Conservation (phyloP, 345 rosid species). For the Pseudoturritis turrita region DNA sequence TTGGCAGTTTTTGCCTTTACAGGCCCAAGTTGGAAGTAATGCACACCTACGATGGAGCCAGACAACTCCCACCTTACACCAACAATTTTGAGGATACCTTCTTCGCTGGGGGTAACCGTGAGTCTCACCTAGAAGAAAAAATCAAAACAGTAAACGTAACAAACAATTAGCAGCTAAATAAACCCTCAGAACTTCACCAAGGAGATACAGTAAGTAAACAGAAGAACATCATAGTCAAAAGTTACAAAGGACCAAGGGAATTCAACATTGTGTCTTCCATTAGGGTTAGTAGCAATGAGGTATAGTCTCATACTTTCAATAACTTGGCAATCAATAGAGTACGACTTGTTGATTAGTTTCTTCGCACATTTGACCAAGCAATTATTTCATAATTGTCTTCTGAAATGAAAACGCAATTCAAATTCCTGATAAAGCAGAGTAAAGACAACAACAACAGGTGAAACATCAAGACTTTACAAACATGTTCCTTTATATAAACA, state of each 20-base stretch:
- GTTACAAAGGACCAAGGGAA: constrained; percentile 6
- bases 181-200: constrained; percentile 6
- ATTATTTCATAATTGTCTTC: neutral
- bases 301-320: neutral
- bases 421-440: constrained; percentile 2
- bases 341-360: neutral
- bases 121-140: constrained; percentile 63
- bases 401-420: neutral
- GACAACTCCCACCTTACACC: constrained; percentile 94
- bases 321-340: constrained; percentile 5
- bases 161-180: neutral
- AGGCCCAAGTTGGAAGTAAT: constrained; percentile 50
- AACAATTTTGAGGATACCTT: constrained; percentile 79
- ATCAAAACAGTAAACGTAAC: constrained; percentile 2
- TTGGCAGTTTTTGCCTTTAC: constrained; percentile 44
- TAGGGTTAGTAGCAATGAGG: constrained; percentile 6
- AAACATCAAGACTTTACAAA: neutral
- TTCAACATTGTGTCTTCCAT: neutral
- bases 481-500: constrained; percentile 2
- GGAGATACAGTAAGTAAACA: neutral
- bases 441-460: neutral
- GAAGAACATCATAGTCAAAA: neutral
- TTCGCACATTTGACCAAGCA: constrained; percentile 3
- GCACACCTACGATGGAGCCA: constrained; percentile 69
- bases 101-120: constrained; percentile 71